Conservation (phyloP, 2,329 filamentous ascomycete genomes). For the Cladosporium sp. region DNA sequence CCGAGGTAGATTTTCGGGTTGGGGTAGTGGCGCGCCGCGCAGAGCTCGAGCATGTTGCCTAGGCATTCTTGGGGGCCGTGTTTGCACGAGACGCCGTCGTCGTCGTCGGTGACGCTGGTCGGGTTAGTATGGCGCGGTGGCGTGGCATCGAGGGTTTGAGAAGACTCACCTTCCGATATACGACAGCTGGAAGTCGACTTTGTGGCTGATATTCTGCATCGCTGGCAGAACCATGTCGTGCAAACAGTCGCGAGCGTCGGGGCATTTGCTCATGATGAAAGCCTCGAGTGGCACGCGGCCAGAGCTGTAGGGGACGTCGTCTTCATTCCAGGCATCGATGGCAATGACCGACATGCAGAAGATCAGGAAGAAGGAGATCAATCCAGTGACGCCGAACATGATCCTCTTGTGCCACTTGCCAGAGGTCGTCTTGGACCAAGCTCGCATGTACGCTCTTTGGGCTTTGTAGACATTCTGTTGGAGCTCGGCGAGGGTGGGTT, state of each 20-base stretch:
- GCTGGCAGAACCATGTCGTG: slow-evolving; percentile 75
- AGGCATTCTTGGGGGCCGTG: slow-evolving; percentile 89
- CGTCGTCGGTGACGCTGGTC: slow-evolving; percentile 58
- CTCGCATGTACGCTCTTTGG: slow-evolving; percentile 30
- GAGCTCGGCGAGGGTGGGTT: slow-evolving; percentile 27
- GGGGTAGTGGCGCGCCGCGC: slow-evolving; percentile 76
- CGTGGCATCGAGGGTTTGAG: slow-evolving; percentile 54
- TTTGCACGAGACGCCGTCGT: slow-evolving; percentile 81
- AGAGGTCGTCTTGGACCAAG: slow-evolving; percentile 29
- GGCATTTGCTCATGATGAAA: slow-evolving; percentile 94
- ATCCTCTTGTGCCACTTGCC: slow-evolving; percentile 30
- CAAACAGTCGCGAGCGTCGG: slow-evolving; percentile 82
- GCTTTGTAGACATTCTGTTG: slow-evolving; percentile 28
- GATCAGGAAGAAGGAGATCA: slow-evolving; percentile 25
- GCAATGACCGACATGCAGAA: slow-evolving; percentile 25
- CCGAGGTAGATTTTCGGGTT: slow-evolving; percentile 85
- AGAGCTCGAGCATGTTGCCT: slow-evolving; percentile 92
- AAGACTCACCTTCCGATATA: slow-evolving; percentile 71
- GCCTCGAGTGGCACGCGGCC: slow-evolving; percentile 73
- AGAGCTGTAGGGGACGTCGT: slow-evolving; percentile 14
- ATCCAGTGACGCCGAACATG: slow-evolving; percentile 26
- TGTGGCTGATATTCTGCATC: slow-evolving; percentile 76
- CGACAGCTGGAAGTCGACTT: slow-evolving; percentile 86
- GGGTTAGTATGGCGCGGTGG: not conserved
- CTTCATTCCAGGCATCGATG: slow-evolving; percentile 22